Evolutionary conservation across 306 rosid genomes (phyloP), one percentile per base, ranked within the genome.

Genomic region (Datisca glomerata): DNA sequence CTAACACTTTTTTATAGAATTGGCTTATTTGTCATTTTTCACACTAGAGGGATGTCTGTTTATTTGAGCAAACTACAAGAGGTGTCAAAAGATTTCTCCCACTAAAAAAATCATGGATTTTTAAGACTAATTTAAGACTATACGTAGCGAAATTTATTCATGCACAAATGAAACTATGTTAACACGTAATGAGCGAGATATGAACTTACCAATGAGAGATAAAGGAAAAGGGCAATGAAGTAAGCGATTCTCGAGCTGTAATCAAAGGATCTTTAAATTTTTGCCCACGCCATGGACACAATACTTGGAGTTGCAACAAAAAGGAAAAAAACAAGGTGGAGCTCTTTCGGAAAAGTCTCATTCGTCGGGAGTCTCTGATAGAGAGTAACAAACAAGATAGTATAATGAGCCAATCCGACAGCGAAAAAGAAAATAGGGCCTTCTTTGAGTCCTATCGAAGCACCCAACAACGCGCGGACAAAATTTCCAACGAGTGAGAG

Each of bases 361-460:
- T 76, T 82, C 28, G 96, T 79, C 12, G 93, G 85, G 23, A 87
- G 87, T 42, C 96, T 82, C 57, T 87, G 96, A 33, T 87, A 82
- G 9, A 87, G 85, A 35, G 96, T 87, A 0, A 87, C 96, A 63
- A 87, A 87, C 16, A 87, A 47, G 31, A 82, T 94, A 3, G 45
- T 45, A 60, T 87, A 82, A 40, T 87, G 94, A 41, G 87, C 94
- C 53, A 87, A 35, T 4, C 96, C 96, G 24, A 87, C 48, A 13
- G 87, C 85, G 18, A 87, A 87, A 71, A 87, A 87, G 85, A 82
- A 82, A 25, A 79, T 46, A 2, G 96, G 94, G 47, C 96, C 94
- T 59, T 87, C 96, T 53, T 61, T 74, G 7, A 87, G 66, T 23
- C 94, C 96, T 93, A 87, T 79, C 8, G 81, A 53, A 1, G 96